A percentile compares a stretch with the other conserved stretches of the same genome.
Conservation (phyloP, 208 protist species). For the Ichthyophonus hoferi region DNA sequence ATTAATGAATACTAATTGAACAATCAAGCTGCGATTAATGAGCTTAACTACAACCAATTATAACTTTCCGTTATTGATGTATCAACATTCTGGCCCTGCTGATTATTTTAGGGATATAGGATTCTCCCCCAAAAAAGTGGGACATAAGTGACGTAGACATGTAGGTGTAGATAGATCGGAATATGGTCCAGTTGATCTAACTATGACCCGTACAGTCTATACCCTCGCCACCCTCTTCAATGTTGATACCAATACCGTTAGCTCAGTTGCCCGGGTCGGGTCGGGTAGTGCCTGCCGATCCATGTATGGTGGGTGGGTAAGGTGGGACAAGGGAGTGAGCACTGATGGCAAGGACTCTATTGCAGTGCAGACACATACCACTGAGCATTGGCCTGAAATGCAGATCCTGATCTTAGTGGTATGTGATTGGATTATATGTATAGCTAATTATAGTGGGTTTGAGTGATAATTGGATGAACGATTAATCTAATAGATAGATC, state of each 20-base stretch:
- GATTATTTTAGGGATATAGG: no score
- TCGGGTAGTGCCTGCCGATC: constrained; percentile 92
- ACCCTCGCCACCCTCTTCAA: constrained; percentile 39
- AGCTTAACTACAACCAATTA: no score
- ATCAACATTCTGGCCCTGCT: no score
- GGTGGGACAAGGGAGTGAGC: constrained; percentile 87
- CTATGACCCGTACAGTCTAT: constrained; percentile 33
- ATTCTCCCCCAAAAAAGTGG: no score
- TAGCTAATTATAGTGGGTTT: no score
- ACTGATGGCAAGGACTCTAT: constrained; percentile 75
- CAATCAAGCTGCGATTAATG: no score
- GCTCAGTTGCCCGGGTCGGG: constrained; percentile 66
- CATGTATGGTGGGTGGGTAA: constrained; percentile 94
- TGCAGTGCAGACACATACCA: constrained; percentile 77
- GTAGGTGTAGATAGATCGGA: background rate
- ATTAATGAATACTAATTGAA: no score
- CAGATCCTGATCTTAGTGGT: constrained; percentile 71
- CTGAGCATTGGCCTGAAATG: constrained; percentile 82
- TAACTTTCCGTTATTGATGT: no score
- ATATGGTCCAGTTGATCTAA: background rate
- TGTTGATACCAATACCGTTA: constrained; percentile 24
- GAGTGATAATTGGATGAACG: no score
- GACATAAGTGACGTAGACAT: no score
- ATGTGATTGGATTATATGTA: no score
- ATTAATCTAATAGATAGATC: no score